Conservation (phyloP, 352 stramenopile genomes). For the Phytophthora ohioensis region DNA sequence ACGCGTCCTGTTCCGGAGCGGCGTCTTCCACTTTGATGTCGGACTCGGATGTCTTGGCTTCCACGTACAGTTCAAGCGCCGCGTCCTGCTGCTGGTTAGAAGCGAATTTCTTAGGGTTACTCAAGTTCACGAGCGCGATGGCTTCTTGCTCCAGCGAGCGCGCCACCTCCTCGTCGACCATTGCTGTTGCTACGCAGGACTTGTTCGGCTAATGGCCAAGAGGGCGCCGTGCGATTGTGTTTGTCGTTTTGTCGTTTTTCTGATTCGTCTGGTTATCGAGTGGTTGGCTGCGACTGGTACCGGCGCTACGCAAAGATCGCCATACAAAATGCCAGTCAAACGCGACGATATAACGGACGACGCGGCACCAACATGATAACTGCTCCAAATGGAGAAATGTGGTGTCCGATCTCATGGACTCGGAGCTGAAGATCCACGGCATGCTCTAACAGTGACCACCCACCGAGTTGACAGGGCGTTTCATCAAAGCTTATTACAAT, state of each 20-base stretch:
- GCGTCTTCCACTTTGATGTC: conserved; percentile 19
- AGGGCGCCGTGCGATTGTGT: conserved; percentile 31
- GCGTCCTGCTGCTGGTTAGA: conserved; percentile 22
- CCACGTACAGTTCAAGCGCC: not conserved
- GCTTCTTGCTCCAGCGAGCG: conserved; percentile 68
- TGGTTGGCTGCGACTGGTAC: conserved; percentile 28
- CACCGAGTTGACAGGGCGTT: not conserved
- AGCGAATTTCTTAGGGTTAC: conserved; percentile 41
- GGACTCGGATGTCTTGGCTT: too few species aligned
- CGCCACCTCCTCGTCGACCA: conserved; percentile 64
- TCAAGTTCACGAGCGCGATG: conserved; percentile 77
- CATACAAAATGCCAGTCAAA: conserved; percentile 26
- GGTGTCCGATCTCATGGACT: conserved; percentile 4
- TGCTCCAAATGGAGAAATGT: not conserved
- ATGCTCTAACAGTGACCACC: too few species aligned
- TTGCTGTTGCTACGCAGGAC: conserved; percentile 18
- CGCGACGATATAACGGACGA: conserved; percentile 16
- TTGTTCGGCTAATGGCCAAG: conserved; percentile 26
- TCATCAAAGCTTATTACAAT: not conserved
- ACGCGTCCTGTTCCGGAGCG: conserved; percentile 16
- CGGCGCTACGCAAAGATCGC: conserved; percentile 9
- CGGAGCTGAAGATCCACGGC: not conserved
- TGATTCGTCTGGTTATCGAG: conserved; percentile 33
- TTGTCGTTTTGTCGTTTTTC: conserved; percentile 33
- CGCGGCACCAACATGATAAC: not conserved